Evolutionary conservation across 768 basidiomycete genomes (phyloP).

Genomic region (Pulveroboletus sp.): DNA sequence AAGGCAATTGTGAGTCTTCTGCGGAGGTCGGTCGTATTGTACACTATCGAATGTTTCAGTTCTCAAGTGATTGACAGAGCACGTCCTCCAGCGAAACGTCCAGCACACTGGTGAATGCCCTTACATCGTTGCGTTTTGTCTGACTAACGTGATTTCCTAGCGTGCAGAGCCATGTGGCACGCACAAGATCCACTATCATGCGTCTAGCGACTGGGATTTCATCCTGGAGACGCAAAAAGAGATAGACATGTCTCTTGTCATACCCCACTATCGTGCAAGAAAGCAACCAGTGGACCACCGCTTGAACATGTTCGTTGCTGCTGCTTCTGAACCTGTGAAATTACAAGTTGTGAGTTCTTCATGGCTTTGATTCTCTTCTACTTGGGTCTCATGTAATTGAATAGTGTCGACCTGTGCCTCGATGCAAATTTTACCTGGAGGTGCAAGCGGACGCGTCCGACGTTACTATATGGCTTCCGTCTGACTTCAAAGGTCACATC

Average conservation of each 20-base stretch:
- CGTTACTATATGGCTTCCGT: conserved; percentile 75
- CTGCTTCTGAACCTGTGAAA: conserved; percentile 53
- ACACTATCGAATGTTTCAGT: background rate
- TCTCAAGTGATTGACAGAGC: conserved; percentile 23
- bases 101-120: conserved; percentile 11
- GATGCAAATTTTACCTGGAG: conserved; percentile 60
- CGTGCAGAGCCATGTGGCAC: conserved; percentile 42
- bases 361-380: background rate
- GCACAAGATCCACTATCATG: conserved; percentile 63
- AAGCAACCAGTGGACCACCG: conserved; percentile 71
- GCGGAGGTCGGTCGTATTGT: conserved; percentile 23
- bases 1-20: conserved; percentile 23
- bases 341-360: conserved; percentile 64
- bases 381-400: conserved; percentile 1
- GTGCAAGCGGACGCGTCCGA: conserved; percentile 64
- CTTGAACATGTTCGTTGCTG: conserved; percentile 64
- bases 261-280: conserved; percentile 78
- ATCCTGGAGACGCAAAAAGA: conserved; percentile 51
- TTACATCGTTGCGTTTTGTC: background rate
- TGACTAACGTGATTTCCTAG: conserved; percentile 12
- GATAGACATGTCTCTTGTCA: conserved; percentile 63
- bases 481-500: conserved; percentile 73
- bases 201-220: conserved; percentile 65
- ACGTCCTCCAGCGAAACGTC: conserved; percentile 18
- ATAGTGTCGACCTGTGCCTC: conserved; percentile 58